Base-by-base conservation (phyloP, 805 yeast species). In the Candida gorgasii region DNA sequence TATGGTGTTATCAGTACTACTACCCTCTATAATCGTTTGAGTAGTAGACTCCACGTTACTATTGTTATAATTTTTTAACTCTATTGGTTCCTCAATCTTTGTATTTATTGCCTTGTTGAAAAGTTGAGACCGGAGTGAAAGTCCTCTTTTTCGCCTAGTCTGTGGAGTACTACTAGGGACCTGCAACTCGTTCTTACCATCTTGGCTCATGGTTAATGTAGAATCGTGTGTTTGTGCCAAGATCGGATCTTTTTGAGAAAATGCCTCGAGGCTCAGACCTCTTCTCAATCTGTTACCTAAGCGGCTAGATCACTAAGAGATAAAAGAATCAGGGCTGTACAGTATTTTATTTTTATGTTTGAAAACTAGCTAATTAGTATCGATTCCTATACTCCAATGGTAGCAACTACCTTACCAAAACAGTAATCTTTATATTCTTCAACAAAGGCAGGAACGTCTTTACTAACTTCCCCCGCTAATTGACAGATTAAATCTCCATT, bases 101-200 rank as follows among this genome's bases (percentile, higher is more conserved):
- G 16, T 30, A 22, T 47, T 50, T 31, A 39, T 52, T 48, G 69
- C 58, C 46, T 72, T 78, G 55, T 72, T 78, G 63, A 84, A 74
- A 37, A 84, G 67, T 62, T 84, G 89, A 0, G 86, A 71, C 46
- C 90, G 69, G 43, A 84, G 60, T 7, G 87, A 80, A 46, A 81
- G 78, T 0, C 89, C 89, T 52, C 90, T 62, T 47, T 73, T 75
- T 48, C 86, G 65, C 22, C 74, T 64, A 5, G 53, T 36, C 24
- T 49, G 59, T 5, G 27, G 30, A 13, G 35, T 38, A 19, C 39
- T 35, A n/a, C 14, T 17, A n/a, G 41, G 36, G 5, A 30, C 30
- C 11, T 27, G 16, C 3, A 36, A 18, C 14, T 13, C 33, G 13
- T 26, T 27, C 4, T 23, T 13, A 8, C 14, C 22, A 8, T 27